Evolutionary conservation across 2,329 filamentous ascomycete species (phyloP), one percentile per base, ranked within the genome.

Genomic region (Akanthomyces dipterigenus): DNA sequence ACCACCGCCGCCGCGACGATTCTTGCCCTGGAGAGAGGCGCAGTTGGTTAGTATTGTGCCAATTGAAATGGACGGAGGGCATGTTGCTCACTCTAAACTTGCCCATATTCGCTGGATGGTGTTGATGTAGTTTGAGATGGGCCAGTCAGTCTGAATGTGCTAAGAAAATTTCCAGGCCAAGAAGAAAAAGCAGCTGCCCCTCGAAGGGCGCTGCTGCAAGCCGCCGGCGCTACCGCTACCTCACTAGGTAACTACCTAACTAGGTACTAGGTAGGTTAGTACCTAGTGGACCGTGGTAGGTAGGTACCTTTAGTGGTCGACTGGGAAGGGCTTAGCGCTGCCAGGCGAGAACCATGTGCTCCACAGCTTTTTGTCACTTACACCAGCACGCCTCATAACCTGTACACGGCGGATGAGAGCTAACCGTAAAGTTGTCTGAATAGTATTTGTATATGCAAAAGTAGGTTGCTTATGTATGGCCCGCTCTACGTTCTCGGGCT

Each of bases 401-500:
- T 34, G 26, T 31, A 11, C n/a, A 26, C 22, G 43, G 12, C 26
- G 14, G 2, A 46, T 3, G 22, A 31, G 8, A 4, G n/a, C 42
- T 11, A 2, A 12, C 16, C 5, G 5, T 46, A 46, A 16, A 24
- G n/a, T 22, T 0, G n/a, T n/a, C 1, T 34, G 7, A 55, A 54
- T 26, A 4, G 55, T 36, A 24, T 55, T 50, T 49, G 20, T 57
- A 61, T 53, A 57, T 58, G 48, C 46, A 60, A 38, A 46, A 28
- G 24, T 34, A 18, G 18, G 26, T 55, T 50, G 22, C 42, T 53
- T 24, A 11, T 42, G 31, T 36, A 50, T 28, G 14, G 14, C 31
- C 50, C 43, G 55, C 69, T 54, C 24, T 64, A 85, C 63, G 81
- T 82, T 67, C 81, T 73, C 22, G 83, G 83, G 65, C 78, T 86